Base-by-base conservation (phyloP, 345 rosid species). In the Gossypium mustelinum region DNA sequence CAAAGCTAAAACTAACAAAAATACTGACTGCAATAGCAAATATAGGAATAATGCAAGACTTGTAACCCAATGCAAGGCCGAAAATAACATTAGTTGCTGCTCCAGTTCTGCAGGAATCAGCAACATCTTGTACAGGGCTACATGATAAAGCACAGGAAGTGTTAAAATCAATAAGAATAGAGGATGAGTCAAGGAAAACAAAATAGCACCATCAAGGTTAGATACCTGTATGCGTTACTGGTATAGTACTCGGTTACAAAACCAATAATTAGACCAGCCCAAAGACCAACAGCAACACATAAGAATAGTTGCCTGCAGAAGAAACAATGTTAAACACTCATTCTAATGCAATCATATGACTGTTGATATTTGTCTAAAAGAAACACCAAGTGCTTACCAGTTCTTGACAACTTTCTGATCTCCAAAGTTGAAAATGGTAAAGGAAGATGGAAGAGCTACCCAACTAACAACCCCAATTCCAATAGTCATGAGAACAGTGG, bases 51-150 rank as follows among this genome's bases (percentile, higher is more conserved):
- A 90, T 88, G 71, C 86, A 89, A 25, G 92, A 90, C 80, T 90
- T 90, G 83, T 90, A 90, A 72, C 94, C 94, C 81, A 90, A 79
- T 7, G 94, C 94, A 80, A 88, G 94, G 70, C 92, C 94, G 12
- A 90, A 90, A 78, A 90, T 88, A 71, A 88, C 92, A 54, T 90
- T 90, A 9, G 95, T 90, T 55, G 95, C 92, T 76, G 95, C 95
- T 75, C 92, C 95, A 75, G 95, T 90, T 66, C 97, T 85, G 86
- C 97, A 92, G 70, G 97, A 94, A 83, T 92, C 98, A 70, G 97
- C 98, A 77, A 94, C 97, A 77, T 92, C 98, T 84, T 90, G 98
- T 56, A 94, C 98, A 61, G 97, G 98, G 86, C 98, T 94, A 91
- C 77, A 81, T 54, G 11, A 17, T 3, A 63, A 55, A 50, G 18